These are phyloP conservation scores for Hydnomerulius pinastri DNA, from an alignment of 768 basidiomycete genomes.

Conservation along the genomic window DNA sequence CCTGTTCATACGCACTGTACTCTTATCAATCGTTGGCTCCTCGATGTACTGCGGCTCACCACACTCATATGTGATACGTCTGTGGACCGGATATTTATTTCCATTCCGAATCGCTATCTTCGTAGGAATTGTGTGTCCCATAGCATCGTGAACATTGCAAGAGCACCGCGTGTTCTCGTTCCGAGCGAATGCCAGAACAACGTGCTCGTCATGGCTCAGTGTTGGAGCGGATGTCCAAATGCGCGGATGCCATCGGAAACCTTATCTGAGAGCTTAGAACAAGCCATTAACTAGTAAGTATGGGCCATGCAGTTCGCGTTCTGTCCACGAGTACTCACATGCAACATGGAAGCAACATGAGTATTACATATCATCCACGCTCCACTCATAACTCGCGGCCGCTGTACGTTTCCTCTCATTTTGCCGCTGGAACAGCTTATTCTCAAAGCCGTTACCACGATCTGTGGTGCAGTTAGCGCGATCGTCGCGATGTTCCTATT, in stretches of 20 bases:
- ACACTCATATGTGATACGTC: slow-evolving; percentile 1
- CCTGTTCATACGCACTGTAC: slow-evolving; percentile 10
- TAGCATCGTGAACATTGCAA: background rate
- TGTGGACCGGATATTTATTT: slow-evolving; percentile 25
- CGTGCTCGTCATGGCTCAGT: background rate
- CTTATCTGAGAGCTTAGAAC: background rate
- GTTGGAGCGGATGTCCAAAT: background rate
- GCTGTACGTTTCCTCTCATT: slow-evolving; percentile 75
- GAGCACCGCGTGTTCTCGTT: background rate
- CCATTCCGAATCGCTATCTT: slow-evolving; percentile 5
- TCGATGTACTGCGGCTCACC: slow-evolving; percentile 18
- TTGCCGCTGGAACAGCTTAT: slow-evolving; percentile 81
- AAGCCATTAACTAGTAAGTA: background rate
- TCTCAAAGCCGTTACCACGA: slow-evolving; percentile 92
- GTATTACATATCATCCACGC: slow-evolving; percentile 90
- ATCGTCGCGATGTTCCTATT: background rate
- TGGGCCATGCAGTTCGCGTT: background rate
- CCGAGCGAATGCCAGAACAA: background rate
- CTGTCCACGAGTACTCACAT: background rate
- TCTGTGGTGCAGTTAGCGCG: slow-evolving; percentile 47
- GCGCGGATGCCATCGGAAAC: background rate
- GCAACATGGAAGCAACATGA: slow-evolving; percentile 1
- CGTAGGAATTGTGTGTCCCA: background rate
- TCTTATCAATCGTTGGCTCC: slow-evolving; percentile 8
- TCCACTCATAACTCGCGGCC: slow-evolving; percentile 80